Percentiles rank a stretch among this genome's conserved stretches.
These are phyloP conservation scores for Leptographium procerum DNA, from an alignment of 2,329 filamentous ascomycete genomes.

Conservation along the genomic window DNA sequence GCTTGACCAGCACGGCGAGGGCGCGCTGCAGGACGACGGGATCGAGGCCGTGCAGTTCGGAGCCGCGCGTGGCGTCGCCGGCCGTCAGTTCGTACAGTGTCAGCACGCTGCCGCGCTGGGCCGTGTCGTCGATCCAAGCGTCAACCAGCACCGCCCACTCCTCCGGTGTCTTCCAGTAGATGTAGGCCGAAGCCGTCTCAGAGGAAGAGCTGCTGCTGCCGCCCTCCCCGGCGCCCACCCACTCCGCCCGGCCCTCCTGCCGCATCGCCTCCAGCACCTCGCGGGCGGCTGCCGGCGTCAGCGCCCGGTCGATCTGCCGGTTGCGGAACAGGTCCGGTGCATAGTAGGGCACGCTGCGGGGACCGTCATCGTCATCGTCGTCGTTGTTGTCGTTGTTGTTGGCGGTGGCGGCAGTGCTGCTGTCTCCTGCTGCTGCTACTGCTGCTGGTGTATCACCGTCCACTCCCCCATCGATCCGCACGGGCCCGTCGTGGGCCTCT, in stretches of 20 bases:
- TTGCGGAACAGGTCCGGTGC: conserved; percentile 44
- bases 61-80: conserved; percentile 65
- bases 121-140: conserved; percentile 76
- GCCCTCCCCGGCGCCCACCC: conserved; percentile 31
- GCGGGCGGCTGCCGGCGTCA: conserved; percentile 38
- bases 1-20: conserved; percentile 71
- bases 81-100: conserved; percentile 87
- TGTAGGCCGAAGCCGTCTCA: conserved; percentile 37
- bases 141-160: conserved; percentile 80
- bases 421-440: neutral
- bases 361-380: neutral
- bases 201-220: conserved; percentile 13
- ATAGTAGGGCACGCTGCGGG: conserved; percentile 7
- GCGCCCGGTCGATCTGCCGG: conserved; percentile 36
- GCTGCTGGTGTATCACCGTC: conserved; percentile 17
- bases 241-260: conserved; percentile 54
- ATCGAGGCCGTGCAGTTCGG: conserved; percentile 85
- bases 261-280: conserved; percentile 50
- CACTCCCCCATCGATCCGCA: conserved; percentile 13
- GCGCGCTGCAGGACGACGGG: conserved; percentile 67
- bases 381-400: conserved; percentile 13
- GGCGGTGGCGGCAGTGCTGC: no score
- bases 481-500: conserved; percentile 18
- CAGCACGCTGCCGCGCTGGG: conserved; percentile 76
- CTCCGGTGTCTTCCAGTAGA: conserved; percentile 79